These are phyloP conservation scores for Myxozyma monticola DNA, from an alignment of 805 yeast species.

Conservation along the genomic window DNA sequence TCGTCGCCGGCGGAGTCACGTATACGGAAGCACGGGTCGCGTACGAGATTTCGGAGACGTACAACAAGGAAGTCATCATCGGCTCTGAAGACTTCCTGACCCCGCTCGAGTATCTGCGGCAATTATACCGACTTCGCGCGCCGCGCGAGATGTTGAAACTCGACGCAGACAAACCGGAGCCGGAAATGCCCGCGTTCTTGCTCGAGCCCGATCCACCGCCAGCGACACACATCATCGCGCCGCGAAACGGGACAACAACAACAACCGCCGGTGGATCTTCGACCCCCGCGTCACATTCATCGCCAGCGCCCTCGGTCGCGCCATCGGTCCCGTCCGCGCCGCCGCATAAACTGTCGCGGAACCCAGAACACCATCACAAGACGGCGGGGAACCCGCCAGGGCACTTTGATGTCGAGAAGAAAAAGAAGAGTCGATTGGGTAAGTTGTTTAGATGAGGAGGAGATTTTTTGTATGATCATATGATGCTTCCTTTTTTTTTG, in stretches of 20 bases:
- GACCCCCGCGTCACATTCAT: constrained; percentile 1
- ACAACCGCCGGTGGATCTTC: neutral
- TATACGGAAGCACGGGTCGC: constrained; percentile 76
- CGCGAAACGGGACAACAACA: no score
- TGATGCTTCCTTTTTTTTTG: no score
- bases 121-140: constrained; percentile 34
- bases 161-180: constrained; percentile 36
- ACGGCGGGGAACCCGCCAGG: constrained; percentile 26
- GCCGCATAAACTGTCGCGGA: constrained; percentile 24
- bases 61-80: constrained; percentile 71
- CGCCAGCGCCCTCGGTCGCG: constrained; percentile 1
- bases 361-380: constrained; percentile 23
- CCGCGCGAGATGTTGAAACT: constrained; percentile 38
- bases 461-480: neutral
- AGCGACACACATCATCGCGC: neutral
- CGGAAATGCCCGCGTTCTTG: constrained; percentile 37
- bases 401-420: constrained; percentile 24
- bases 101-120: constrained; percentile 39
- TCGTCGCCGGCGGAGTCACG: constrained; percentile 87
- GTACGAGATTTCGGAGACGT: constrained; percentile 62
- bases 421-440: constrained; percentile 12
- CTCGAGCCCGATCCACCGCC: constrained; percentile 35
- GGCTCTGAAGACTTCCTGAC: constrained; percentile 76
- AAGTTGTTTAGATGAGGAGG: neutral
- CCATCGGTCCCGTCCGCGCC: constrained; percentile 21